Evolutionary conservation across 345 rosid genomes (phyloP), one percentile per base, ranked within the genome.

Genomic region (Gossypium raimondii): DNA sequence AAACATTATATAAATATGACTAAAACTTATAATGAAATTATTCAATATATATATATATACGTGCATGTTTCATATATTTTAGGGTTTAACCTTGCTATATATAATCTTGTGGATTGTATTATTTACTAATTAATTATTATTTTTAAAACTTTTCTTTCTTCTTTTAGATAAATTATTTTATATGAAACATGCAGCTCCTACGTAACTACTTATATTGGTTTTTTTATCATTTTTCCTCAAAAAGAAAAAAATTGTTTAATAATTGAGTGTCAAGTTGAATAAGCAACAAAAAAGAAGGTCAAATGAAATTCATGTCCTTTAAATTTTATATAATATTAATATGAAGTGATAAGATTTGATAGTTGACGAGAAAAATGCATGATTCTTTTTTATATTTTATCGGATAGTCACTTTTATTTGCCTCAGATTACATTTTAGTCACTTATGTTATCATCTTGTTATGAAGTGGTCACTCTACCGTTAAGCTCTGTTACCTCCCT

Each of bases 101-200:
- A 44, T 63, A 44, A 48, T 20, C 55, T 12, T 22, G 48, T 17
- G 68, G 70, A 20, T 47, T 44, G 8, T 1, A 47, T 44, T 4
- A 27, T n/a, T 7, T 24, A 68, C 13, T 18, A 50, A 18, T 64
- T 64, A 43, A 2, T 67, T 22, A 13, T 44, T 11, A 50, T 65
- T n/a, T 51, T 14, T 3, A 16, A 4, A 52, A 14, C 0, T 52
- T 4, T 14, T 22, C 2, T 18, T 66, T 66, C 51, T 66, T 44
- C 27, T 43, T 59, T 66, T 66, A 66, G 55, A 45, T 44, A 20
- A 44, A 38, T 63, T 38, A 63, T 38, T 63, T 38, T 70, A 70
- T 68, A 24, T 50, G 22, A 51, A 52, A 24, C 24, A 25, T 16
- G 41, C 41, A 34, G 44, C 10, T 34, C 60, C 56, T 41, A 52